Evolutionary conservation across 495 filamentous ascomycete genomes (phyloP), one percentile per base, ranked within the genome.

Genomic region (Rhypophila decipiens): DNA sequence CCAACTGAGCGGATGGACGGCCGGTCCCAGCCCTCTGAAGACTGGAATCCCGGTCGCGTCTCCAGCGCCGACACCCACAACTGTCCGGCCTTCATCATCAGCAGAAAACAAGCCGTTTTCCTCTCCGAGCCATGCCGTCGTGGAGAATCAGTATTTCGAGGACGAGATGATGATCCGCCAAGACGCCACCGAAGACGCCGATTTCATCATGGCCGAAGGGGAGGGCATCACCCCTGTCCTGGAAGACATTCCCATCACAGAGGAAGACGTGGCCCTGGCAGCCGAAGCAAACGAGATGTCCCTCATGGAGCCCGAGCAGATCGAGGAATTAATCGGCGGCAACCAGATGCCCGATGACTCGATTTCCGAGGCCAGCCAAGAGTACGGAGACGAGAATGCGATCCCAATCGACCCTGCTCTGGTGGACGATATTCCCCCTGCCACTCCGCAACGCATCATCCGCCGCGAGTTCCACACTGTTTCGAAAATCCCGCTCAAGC

Each of bases 401-500:
- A 60, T 75, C 5, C 78, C 77, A 15, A 69, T 78, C 24, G 75
- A 82, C 40, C 72, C 77, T 9, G 57, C 58, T 29, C 58, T 78
- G 9, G 23, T 73, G 2, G 27, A 46, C 23, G 31, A 22, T 18
- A 46, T 61, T 18, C 51, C 59, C 3, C 64, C 65, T 0, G 56
- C 65, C 7, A 72, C 69, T 13, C 70, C 71, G 0, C 53, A 52
- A 38, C 64, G 68, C 17, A 9, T 29, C 2, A 22, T 61, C 21
- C 49, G 48, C 7, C 52, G 59, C 9, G 46, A 78, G 12, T 73
- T 84, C 46, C 80, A 87, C 57, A 90, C 86, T 0, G 77, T 86
- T 0, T 83, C 80, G 12, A 90, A 88, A 67, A 83, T 90, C 1
- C 85, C 86, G 4, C 65, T 90, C 21, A 87, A 85, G 62, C 71